Evolutionary conservation across 768 basidiomycete genomes (phyloP).

Genomic region (Agaricus subrufescens): DNA sequence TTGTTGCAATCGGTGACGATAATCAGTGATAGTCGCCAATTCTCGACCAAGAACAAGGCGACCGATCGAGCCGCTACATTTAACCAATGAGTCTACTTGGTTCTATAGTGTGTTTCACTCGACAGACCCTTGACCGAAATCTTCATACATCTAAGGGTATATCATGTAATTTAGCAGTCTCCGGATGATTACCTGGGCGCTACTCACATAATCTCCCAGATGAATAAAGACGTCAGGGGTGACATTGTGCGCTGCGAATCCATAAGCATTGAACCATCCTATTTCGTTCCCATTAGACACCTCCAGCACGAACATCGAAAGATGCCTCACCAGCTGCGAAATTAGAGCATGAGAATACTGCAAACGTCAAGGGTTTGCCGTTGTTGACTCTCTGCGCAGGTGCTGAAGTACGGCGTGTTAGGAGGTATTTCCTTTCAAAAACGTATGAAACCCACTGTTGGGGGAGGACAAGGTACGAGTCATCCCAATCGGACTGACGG

Average conservation of each 20-base stretch:
- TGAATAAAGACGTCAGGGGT: conserved; percentile 51
- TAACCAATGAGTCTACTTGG: neutral
- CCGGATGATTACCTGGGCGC: neutral
- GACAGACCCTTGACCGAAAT: conserved; percentile 28
- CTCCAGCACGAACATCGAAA: neutral
- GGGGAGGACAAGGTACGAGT: conserved; percentile 47
- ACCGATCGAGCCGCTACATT: conserved; percentile 33
- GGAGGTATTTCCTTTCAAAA: neutral
- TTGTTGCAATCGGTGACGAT: conserved; percentile 46
- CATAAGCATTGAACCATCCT: conserved; percentile 63
- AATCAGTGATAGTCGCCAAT: conserved; percentile 51
- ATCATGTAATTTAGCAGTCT: neutral
- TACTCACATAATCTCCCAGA: conserved; percentile 54
- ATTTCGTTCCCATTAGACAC: neutral
- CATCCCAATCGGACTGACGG: conserved; percentile 41
- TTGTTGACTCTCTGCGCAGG: conserved; percentile 43
- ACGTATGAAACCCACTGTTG: conserved; percentile 31
- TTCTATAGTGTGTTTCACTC: neutral
- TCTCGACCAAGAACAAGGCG: conserved; percentile 48
- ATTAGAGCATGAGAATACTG: conserved; percentile 56
- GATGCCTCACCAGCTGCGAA: conserved; percentile 38
- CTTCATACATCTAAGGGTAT: conserved; percentile 45
- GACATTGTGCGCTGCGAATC: conserved; percentile 47
- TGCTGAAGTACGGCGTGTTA: conserved; percentile 27
- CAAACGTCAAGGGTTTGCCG: conserved; percentile 45